Conservation (phyloP, 805 yeast genomes). For the Starmerella vaccinii region DNA sequence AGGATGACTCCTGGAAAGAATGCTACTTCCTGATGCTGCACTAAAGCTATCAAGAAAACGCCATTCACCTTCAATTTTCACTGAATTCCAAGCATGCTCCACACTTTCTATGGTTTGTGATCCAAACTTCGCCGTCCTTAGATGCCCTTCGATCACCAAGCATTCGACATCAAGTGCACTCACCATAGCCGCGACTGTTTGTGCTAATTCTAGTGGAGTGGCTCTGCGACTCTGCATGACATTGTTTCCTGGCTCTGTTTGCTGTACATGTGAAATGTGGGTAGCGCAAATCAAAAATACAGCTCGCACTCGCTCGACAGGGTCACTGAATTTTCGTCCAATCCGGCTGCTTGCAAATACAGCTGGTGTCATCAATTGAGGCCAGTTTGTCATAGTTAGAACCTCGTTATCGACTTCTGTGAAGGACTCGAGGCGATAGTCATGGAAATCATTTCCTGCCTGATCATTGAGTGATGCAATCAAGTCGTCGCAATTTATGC, state of each 20-base stretch:
- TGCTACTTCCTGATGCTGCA: slow-evolving; percentile 26
- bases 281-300: slow-evolving; percentile 52
- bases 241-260: slow-evolving; percentile 23
- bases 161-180: slow-evolving; percentile 59
- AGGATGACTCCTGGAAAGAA: slow-evolving; percentile 20
- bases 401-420: slow-evolving; percentile 28
- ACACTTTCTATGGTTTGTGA: slow-evolving; percentile 22
- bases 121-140: slow-evolving; percentile 65
- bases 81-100: slow-evolving; percentile 79
- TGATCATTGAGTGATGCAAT: slow-evolving; percentile 12
- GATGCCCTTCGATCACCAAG: slow-evolving; percentile 70
- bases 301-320: slow-evolving; percentile 55
- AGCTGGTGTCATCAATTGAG: slow-evolving; percentile 40
- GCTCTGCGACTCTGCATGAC: slow-evolving; percentile 42
- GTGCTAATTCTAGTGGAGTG: slow-evolving; percentile 62
- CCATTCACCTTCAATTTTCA: slow-evolving; percentile 65
- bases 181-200: slow-evolving; percentile 64
- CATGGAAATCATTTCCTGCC: slow-evolving; percentile 20
- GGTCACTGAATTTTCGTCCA: slow-evolving; percentile 42
- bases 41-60: slow-evolving; percentile 58
- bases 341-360: slow-evolving; percentile 46
- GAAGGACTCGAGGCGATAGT: slow-evolving; percentile 25
- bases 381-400: slow-evolving; percentile 30
- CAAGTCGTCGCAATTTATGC: slow-evolving; percentile 20
- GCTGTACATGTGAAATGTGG: slow-evolving; percentile 42